Evolutionary conservation across 2,329 filamentous ascomycete genomes (phyloP), one percentile per base, ranked within the genome.

Genomic region (Trichoderma harzianum): DNA sequence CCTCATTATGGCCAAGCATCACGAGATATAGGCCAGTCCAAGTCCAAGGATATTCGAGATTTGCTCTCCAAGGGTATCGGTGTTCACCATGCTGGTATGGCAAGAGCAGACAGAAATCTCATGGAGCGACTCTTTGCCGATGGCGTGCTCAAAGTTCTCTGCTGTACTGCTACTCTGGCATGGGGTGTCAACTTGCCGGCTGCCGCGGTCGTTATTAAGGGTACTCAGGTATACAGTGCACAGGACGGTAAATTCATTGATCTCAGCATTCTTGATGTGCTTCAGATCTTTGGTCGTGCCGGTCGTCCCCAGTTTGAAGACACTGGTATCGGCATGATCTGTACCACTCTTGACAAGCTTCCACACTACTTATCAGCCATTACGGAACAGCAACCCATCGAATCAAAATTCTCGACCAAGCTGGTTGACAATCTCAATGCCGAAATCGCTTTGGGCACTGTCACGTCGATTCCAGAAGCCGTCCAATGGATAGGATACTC

Each of bases 101-200:
- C 94, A 71, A 90, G 97, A 74, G 92, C 95, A 3, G 97, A 99
- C 81, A 89, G 96, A 74, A 99, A 99, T 76, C 84, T 98, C n/a
- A 94, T 98, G 85, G 97, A 99, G 80, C 90, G 93, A 21, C 87
- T 98, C 18, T 99, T 99, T 76, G 89, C 87, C 4, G 92, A 97
- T 75, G 97, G 96, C 30, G 91, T 98, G n/a, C 88, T 98, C 76
- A 97, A 96, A 80, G 95, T 99, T 1, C 91, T 99, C 26, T 98
- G 95, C 86, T 99, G 97, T 89, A 99, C 96, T 3, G 96, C 96
- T 12, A 99, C 96, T 1, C 87, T 99, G 30, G 96, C 96, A 0
- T 99, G 96, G 96, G 96, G 96, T 90, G 95, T 99, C 79, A 99
- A 99, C 81, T 89, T 99, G 81, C 96, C 96, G 1, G 96, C 96